Percentiles rank a stretch among this genome's conserved stretches.
Evolutionary conservation across 108 stramenopile species (phyloP).

Genomic region (Poteriospumella lacustris): DNA sequence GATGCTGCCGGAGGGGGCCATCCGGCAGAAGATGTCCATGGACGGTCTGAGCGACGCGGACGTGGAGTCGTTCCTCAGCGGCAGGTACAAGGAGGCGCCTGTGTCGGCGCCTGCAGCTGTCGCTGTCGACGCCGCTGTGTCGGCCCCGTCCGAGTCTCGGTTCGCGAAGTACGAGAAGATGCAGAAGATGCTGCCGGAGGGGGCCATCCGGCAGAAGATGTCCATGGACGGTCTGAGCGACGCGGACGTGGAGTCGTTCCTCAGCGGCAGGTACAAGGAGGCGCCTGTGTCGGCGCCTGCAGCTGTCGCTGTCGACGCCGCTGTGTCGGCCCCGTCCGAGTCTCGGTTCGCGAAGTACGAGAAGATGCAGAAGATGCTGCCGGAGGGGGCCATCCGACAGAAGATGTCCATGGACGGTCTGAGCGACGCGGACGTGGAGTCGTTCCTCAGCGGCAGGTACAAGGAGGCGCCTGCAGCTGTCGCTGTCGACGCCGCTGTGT

Average conservation of each 20-base stretch:
- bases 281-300: neutral
- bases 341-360: neutral
- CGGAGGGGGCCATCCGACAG: slow-evolving; percentile 8
- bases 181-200: slow-evolving; percentile 3
- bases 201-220: slow-evolving; percentile 13
- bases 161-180: slow-evolving; percentile 4
- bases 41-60: neutral
- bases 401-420: neutral
- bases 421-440: neutral
- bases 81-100: neutral
- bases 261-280: neutral
- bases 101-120: neutral
- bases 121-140: neutral
- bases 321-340: neutral
- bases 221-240: neutral
- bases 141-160: neutral
- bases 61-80: neutral
- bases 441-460: neutral
- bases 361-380: slow-evolving; percentile 3
- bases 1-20: slow-evolving; percentile 4
- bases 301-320: neutral
- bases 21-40: slow-evolving; percentile 3
- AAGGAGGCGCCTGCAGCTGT: neutral
- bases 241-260: neutral
- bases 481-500: neutral